A percentile compares a stretch with the other conserved stretches of the same genome.
Evolutionary conservation across 768 basidiomycete genomes (phyloP).

Genomic region (Mycena vulgaris): DNA sequence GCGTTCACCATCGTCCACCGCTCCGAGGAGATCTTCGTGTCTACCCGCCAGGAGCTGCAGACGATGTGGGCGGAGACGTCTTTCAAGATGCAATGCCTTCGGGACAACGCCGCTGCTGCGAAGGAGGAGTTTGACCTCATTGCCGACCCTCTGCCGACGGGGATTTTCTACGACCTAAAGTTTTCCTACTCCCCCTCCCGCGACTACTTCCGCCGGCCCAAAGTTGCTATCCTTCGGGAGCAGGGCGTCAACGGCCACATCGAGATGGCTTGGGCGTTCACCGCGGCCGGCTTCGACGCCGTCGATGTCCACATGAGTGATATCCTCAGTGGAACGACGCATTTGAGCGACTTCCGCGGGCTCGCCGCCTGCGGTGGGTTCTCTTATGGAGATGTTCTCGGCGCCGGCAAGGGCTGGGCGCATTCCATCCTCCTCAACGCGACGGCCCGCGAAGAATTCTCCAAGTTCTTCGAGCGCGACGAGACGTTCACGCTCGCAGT

Average conservation of each 20-base stretch:
- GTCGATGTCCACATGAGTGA: slow-evolving; percentile 99
- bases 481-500: slow-evolving; percentile 93
- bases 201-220: slow-evolving; percentile 73
- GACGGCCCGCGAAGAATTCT: slow-evolving; percentile 82
- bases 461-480: slow-evolving; percentile 83
- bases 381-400: slow-evolving; percentile 98
- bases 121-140: slow-evolving; percentile 89
- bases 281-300: slow-evolving; percentile 93
- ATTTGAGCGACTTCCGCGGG: slow-evolving; percentile 82
- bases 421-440: slow-evolving; percentile 92
- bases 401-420: slow-evolving; percentile 98
- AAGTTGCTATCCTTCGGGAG: slow-evolving; percentile 95
- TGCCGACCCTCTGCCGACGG: slow-evolving; percentile 65
- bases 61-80: slow-evolving; percentile 96
- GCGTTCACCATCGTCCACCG: slow-evolving; percentile 72
- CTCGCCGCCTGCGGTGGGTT: slow-evolving; percentile 98
- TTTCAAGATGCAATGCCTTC: slow-evolving; percentile 89
- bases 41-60: slow-evolving; percentile 81
- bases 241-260: slow-evolving; percentile 98
- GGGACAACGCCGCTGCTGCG: slow-evolving; percentile 86
- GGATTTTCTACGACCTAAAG: slow-evolving; percentile 84
- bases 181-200: slow-evolving; percentile 61
- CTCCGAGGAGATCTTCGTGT: slow-evolving; percentile 69
- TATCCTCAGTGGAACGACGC: slow-evolving; percentile 80
- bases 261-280: slow-evolving; percentile 99